phyloP scores from a whole-genome alignment of 2,329 filamentous ascomycete species.

The Fusarium redolens region DNA sequence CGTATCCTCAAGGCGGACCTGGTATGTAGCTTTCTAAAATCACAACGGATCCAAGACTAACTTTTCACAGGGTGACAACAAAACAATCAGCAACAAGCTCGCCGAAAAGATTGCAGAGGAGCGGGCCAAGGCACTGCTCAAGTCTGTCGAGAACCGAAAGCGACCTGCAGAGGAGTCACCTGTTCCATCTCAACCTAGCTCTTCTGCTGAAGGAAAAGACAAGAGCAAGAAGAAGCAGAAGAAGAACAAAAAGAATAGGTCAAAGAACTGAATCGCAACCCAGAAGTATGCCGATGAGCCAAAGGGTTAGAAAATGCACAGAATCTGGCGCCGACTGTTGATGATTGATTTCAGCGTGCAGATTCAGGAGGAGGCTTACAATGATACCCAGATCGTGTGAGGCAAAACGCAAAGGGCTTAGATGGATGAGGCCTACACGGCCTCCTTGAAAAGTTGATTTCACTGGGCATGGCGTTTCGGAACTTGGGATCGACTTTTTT shows the following conservation, averaged over 20 bases:
- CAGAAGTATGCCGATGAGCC: not conserved
- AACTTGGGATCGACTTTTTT: not conserved
- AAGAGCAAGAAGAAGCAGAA: slow-evolving; percentile 51
- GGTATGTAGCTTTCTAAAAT: slow-evolving; percentile 57
- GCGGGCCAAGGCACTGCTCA: slow-evolving; percentile 63
- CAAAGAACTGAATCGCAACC: slow-evolving; percentile 36
- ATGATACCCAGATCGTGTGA: slow-evolving; percentile 20
- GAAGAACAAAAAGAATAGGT: slow-evolving; percentile 48
- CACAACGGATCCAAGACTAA: slow-evolving; percentile 25
- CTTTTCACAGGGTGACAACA: slow-evolving; percentile 59
- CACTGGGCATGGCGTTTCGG: slow-evolving; percentile 30
- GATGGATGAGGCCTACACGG: not conserved
- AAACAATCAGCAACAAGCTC: slow-evolving; percentile 62
- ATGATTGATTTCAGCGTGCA: not conserved
- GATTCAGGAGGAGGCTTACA: not conserved
- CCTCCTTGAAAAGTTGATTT: slow-evolving; percentile 17
- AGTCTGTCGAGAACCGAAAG: slow-evolving; percentile 59
- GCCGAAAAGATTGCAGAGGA: slow-evolving; percentile 68
- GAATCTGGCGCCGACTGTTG: not conserved
- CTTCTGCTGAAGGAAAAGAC: slow-evolving; percentile 28
- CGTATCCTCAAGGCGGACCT: slow-evolving; percentile 87
- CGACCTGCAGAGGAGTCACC: slow-evolving; percentile 52
- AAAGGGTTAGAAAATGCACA: not conserved
- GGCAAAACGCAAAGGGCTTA: not conserved
- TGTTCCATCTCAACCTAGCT: slow-evolving; percentile 37